phyloP scores from a whole-genome alignment of 306 rosid species.

The Dryas drummondii region DNA sequence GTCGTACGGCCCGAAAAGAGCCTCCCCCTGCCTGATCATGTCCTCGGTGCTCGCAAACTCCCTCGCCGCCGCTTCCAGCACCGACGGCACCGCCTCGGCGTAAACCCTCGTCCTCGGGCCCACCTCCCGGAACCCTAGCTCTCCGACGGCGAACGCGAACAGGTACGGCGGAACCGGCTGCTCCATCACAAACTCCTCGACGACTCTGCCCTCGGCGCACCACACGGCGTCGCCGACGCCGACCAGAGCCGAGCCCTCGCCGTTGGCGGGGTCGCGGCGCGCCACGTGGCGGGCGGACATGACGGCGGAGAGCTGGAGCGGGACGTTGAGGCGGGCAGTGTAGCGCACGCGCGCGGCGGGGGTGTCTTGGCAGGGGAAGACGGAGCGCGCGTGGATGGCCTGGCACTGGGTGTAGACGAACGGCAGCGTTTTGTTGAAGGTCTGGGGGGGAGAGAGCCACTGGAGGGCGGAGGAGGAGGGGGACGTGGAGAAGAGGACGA shows the following conservation, averaged over 20 bases:
- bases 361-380: slow-evolving; percentile 94
- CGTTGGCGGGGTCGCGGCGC: slow-evolving; percentile 40
- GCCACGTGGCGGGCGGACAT: slow-evolving; percentile 66
- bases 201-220: slow-evolving; percentile 59
- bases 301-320: slow-evolving; percentile 58
- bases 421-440: slow-evolving; percentile 63
- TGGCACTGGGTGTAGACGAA: slow-evolving; percentile 94
- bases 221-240: slow-evolving; percentile 44
- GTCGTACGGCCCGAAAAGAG: slow-evolving; percentile 64
- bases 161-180: slow-evolving; percentile 86
- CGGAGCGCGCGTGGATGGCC: slow-evolving; percentile 80
- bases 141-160: slow-evolving; percentile 85
- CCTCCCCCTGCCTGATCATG: slow-evolving; percentile 78
- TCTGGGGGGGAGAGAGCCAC: slow-evolving; percentile 80
- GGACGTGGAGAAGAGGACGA: slow-evolving; percentile 53
- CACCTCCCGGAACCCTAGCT: slow-evolving; percentile 67
- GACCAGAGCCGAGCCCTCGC: slow-evolving; percentile 40
- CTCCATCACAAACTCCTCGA: slow-evolving; percentile 93
- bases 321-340: slow-evolving; percentile 58
- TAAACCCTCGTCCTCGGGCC: slow-evolving; percentile 91
- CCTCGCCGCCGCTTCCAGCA: slow-evolving; percentile 65
- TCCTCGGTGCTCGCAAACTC: slow-evolving; percentile 86
- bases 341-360: slow-evolving; percentile 74
- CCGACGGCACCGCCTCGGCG: slow-evolving; percentile 51
- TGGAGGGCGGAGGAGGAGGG: slow-evolving; percentile 87